These are phyloP conservation scores for Mollisiaceae sp. DNA, from an alignment of 2,329 filamentous ascomycete species.

Conservation along the genomic window DNA sequence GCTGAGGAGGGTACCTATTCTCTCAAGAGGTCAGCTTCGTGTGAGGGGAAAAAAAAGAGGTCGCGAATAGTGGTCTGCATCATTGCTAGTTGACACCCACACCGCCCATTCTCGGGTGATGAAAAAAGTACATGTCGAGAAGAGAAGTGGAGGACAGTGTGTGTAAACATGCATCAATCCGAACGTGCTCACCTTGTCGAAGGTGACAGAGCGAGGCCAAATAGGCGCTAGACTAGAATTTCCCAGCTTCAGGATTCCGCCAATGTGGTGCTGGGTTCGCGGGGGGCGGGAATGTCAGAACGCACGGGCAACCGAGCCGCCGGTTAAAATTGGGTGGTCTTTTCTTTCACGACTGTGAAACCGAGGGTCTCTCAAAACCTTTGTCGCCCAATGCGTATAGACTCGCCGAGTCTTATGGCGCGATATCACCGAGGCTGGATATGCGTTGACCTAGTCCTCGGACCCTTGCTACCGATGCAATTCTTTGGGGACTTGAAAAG, in stretches of 20 bases:
- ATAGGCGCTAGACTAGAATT: conserved; percentile 34
- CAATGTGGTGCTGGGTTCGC: conserved; percentile 37
- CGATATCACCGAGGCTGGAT: conserved; percentile 14
- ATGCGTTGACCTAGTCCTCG: conserved; percentile 11
- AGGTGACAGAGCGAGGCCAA: conserved; percentile 25
- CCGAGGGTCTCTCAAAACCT: conserved; percentile 20
- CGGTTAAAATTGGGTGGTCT: conserved; percentile 31
- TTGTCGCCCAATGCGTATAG: conserved; percentile 18
- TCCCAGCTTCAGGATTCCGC: conserved; percentile 35
- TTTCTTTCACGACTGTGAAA: conserved; percentile 28
- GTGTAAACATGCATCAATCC: conserved; percentile 39
- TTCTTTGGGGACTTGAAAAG: conserved; percentile 5
- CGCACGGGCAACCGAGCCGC: conserved; percentile 38
- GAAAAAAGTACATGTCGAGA: conserved; percentile 22
- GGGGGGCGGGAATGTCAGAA: conserved; percentile 34
- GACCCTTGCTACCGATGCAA: background rate
- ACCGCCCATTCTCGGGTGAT: conserved; percentile 37
- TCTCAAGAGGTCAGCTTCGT: conserved; percentile 13
- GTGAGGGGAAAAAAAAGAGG: conserved; percentile 8
- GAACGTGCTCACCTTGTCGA: conserved; percentile 33
- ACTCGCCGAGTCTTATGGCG: conserved; percentile 21
- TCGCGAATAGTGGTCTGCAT: conserved; percentile 9
- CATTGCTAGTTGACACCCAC: conserved; percentile 15
- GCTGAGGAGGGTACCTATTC: conserved; percentile 10
- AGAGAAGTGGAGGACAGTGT: conserved; percentile 26